Evolutionary conservation across 2,329 filamentous ascomycete species (phyloP), one percentile per base, ranked within the genome.

Genomic region (Cladosporium sp.): DNA sequence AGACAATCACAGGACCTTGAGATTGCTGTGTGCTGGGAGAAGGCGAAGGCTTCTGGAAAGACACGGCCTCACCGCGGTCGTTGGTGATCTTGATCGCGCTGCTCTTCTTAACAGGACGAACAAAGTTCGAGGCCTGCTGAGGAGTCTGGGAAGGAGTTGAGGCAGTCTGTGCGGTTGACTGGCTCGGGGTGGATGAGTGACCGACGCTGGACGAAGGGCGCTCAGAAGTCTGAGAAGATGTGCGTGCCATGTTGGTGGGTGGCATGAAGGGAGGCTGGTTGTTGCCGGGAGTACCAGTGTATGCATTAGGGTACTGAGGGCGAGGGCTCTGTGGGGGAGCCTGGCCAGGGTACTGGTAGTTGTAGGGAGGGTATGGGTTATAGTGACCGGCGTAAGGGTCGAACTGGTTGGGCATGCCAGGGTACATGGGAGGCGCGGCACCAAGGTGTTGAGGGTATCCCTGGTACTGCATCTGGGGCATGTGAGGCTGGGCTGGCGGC

Each of bases 1-100:
- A 88, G 60, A 92, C 86, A 25, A 91, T 87, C 23, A 86, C 87
- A 49, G 88, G 82, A 43, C 86, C 85, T 65, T 85, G 83, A 30
- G 84, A 82, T 64, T 83, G 85, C 21, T 84, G 82, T 18, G 85
- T 84, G 79, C 74, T 81, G 0, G 86, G 82, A 3, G 84, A 83
- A 6, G 87, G 85, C 1, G 87, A 86, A 66, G 78, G 79, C 67
- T 79, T 81, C 51, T 86, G 76, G 81, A 91, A 81, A 83, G 85
- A 83, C 71, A 97, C 82, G 32, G 88, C 86, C 75, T 95, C 92
- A 68, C 92, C 93, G 64, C 89, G 85, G 32, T 89, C 85, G 73
- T 92, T 91, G 83, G 92, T 96, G 82, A 97, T 97, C 58, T 88
- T 84, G 70, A 97, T 90, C 1, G 90, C 88, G 57, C 88, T 88